Conservation (phyloP, 1,139 yeast species). For the Candida mesenterica region DNA sequence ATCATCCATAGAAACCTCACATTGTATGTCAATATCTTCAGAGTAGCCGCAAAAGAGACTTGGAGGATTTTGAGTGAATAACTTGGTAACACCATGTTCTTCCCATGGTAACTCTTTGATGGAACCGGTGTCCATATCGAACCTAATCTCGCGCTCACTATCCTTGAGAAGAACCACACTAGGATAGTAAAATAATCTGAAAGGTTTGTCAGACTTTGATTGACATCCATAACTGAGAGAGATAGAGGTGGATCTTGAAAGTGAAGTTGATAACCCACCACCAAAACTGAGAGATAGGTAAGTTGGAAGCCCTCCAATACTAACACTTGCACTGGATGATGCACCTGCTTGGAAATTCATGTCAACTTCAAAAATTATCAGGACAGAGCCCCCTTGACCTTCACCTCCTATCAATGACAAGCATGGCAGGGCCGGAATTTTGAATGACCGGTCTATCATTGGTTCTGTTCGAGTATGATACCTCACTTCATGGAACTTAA, state of each 20-base stretch:
- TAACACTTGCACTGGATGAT: neutral
- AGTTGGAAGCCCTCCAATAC: neutral
- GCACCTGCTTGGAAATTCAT: constrained; percentile 5
- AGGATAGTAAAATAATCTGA: constrained; percentile 6
- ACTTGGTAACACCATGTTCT: neutral
- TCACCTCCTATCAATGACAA: constrained; percentile 11
- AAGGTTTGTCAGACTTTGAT: constrained; percentile 1
- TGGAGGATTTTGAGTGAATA: constrained; percentile 5
- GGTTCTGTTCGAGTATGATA: constrained; percentile 3
- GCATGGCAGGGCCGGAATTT: constrained; percentile 21
- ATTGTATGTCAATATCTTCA: constrained; percentile 6
- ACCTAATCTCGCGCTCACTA: constrained; percentile 1
- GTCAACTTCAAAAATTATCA: constrained; percentile 6
- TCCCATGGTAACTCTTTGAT: constrained; percentile 4
- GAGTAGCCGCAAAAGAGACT: constrained; percentile 6
- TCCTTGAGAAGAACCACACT: constrained; percentile 2
- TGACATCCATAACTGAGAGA: constrained; percentile 2
- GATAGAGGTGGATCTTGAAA: neutral
- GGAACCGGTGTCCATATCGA: neutral
- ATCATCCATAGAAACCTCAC: constrained; percentile 4
- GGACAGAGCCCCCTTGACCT: constrained; percentile 15
- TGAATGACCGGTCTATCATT: constrained; percentile 2
- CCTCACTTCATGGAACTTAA: constrained; percentile 5
- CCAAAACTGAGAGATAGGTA: neutral
- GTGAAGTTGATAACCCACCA: neutral